Percentiles rank a stretch among this genome's conserved stretches.
phyloP scores from a whole-genome alignment of 2,329 filamentous ascomycete genomes.

The Cladosporium sp. region DNA sequence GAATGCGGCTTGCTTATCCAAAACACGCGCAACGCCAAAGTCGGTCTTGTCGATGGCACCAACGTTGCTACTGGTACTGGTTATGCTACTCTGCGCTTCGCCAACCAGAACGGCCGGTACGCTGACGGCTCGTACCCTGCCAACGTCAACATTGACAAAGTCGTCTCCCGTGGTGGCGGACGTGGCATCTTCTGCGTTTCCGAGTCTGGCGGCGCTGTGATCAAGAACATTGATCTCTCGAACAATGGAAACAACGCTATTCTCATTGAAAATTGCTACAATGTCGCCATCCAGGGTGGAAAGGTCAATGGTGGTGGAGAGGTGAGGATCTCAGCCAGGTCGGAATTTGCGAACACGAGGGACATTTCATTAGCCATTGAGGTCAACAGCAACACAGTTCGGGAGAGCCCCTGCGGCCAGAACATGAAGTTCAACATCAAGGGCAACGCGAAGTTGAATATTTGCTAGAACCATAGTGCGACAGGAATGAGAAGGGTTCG shows the following conservation, averaged over 20 bases:
- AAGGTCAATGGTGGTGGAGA: constrained; percentile 59
- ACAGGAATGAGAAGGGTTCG: not conserved
- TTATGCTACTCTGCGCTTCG: constrained; percentile 60
- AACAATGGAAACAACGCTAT: constrained; percentile 59
- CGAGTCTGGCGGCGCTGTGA: constrained; percentile 56
- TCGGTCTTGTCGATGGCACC: constrained; percentile 59
- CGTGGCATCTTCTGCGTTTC: constrained; percentile 62
- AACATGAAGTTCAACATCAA: constrained; percentile 55
- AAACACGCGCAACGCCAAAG: constrained; percentile 51
- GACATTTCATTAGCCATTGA: constrained; percentile 54
- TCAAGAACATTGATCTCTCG: constrained; percentile 53
- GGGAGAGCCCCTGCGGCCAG: constrained; percentile 57
- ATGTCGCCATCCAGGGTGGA: constrained; percentile 54
- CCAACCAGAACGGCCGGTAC: constrained; percentile 57
- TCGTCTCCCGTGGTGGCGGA: constrained; percentile 59
- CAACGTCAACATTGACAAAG: constrained; percentile 57
- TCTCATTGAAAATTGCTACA: constrained; percentile 63
- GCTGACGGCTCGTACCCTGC: constrained; percentile 54
- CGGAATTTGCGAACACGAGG: constrained; percentile 57
- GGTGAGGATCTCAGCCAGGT: constrained; percentile 55
- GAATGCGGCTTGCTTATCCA: constrained; percentile 62
- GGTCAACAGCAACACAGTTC: constrained; percentile 55
- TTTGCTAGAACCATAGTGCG: constrained; percentile 42
- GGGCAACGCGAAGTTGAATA: constrained; percentile 47
- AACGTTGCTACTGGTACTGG: constrained; percentile 57